These are phyloP conservation scores for Prunella vulgaris DNA, from an alignment of 257 asterid genomes.

Conservation along the genomic window DNA sequence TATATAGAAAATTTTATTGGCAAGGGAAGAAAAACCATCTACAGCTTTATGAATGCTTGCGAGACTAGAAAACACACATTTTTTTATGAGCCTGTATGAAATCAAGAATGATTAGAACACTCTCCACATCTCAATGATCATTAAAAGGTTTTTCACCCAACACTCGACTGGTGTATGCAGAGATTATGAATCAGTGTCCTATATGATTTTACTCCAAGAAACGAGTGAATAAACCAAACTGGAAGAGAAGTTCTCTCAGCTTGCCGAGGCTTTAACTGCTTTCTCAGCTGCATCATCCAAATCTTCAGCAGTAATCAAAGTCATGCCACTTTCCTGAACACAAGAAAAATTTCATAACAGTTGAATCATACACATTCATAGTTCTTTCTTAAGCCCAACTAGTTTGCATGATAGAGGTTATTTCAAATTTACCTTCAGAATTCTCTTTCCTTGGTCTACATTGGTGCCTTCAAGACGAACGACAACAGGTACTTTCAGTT, in stretches of 20 bases:
- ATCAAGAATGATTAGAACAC: conserved; percentile 17
- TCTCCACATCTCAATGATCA: conserved; percentile 23
- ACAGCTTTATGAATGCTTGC: neutral
- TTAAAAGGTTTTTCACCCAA: neutral
- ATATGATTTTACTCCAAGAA: conserved; percentile 14
- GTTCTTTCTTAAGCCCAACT: neutral
- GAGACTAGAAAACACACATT: neutral
- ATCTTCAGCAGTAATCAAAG: conserved; percentile 87
- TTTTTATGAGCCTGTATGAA: conserved; percentile 7
- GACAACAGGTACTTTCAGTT: conserved; percentile 87
- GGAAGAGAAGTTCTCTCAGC: neutral
- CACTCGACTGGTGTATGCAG: neutral
- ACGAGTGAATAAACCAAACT: neutral
- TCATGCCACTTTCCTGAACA: conserved; percentile 85
- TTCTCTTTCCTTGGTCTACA: conserved; percentile 94
- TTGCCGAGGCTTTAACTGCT: conserved; percentile 69
- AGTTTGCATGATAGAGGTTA: neutral
- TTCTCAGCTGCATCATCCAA: conserved; percentile 92
- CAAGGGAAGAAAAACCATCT: neutral
- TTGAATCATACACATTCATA: neutral
- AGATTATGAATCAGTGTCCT: conserved; percentile 22
- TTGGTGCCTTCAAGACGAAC: conserved; percentile 99
- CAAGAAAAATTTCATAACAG: conserved; percentile 19
- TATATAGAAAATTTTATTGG: too few relatives aligned
- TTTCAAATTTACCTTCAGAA: conserved; percentile 61